Evolutionary conservation across 1,139 yeast genomes (phyloP), one percentile per base, ranked within the genome.

Genomic region (Pichia sp.): DNA sequence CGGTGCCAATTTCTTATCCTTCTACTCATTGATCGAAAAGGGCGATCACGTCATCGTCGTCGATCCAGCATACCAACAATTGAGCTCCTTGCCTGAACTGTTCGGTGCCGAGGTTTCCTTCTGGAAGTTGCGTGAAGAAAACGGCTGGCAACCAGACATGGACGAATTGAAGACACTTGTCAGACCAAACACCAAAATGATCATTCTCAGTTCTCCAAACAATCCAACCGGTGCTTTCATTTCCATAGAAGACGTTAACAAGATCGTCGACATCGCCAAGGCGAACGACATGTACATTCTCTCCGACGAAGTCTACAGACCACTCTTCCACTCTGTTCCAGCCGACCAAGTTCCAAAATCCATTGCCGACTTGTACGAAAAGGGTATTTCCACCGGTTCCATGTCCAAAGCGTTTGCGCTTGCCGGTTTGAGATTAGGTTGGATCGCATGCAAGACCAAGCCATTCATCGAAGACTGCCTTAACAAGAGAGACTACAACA

Each of bases 301-400:
- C 41, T 70, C 77, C 48, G 84, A 79, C 58, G 83, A 79, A 56
- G 83, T 77, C 8, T 79, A 79, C 58, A 66, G 81, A 8, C 84
- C 84, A 9, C 63, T 79, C 47, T 76, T 67, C 58, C 80, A 76
- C 56, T 66, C 75, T 2, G 51, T 61, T 10, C 54, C 55, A 4
- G 54, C 55, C 7, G 42, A 51, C 4, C 57, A 54, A 10, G 57
- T 62, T 2, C 73, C 78, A 5, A 63, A 64, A 30, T 73, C 81
- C 1, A 68, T 75, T 17, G 69, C 74, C 6, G 67, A 71, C 27
- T 62, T 76, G 34, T 76, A 76, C 52, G 68, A 67, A 1, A 70
- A 69, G 49, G 72, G 77, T 4, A 67, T 78, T 35, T 69, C 76
- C 10, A 76, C 83, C 0, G 71, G 78, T 6, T 75, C 81, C 3